Evolutionary conservation across 2,329 filamentous ascomycete genomes (phyloP), one percentile per base, ranked within the genome.

Genomic region (Fusarium sp.): DNA sequence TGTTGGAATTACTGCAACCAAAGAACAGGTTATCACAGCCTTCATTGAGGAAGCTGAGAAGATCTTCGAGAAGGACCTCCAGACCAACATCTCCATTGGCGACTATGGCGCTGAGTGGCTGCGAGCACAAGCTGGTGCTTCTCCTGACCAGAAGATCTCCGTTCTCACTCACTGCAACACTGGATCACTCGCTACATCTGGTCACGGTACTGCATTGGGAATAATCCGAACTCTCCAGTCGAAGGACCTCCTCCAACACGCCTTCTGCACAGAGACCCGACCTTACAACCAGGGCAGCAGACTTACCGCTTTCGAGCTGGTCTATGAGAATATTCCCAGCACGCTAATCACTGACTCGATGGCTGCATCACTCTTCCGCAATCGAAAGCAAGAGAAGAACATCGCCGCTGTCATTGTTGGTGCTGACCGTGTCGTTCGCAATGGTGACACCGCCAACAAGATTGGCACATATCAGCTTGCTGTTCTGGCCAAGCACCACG

Each of bases 111-210:
- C 94, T 0, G 85, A 89, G 67, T 99, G 96, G 92, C 90, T 99
- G 33, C 80, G 88, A 57, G 80, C 84, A 39, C 88, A 92, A 74
- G 82, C 79, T 20, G 77, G 79, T 70, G 79, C 84, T 76, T 76
- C 84, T 39, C 47, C 80, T 66, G 77, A 85, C 67, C 74, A 83
- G 76, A 70, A 77, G 55, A 72, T 97, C 46, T 93, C 92, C n/a
- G 90, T 99, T 41, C 81, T 99, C 70, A 99, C 96, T 13, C 96
- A 99, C 80, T 99, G 96, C 84, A 99, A 99, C 79, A 99, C 96
- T 21, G 96, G 96, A 27, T 97, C 95, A 20, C 89, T 99, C 33
- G 96, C 96, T 25, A 99, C 96, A 3, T 97, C 96, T 17, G 96
- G 96, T n/a, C 97, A 98, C 76, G 96, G 96, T 50, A 99, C 96